Evolutionary conservation across 2,329 filamentous ascomycete species (phyloP), one percentile per base, ranked within the genome.

Genomic region (Pezicula radicicola): DNA sequence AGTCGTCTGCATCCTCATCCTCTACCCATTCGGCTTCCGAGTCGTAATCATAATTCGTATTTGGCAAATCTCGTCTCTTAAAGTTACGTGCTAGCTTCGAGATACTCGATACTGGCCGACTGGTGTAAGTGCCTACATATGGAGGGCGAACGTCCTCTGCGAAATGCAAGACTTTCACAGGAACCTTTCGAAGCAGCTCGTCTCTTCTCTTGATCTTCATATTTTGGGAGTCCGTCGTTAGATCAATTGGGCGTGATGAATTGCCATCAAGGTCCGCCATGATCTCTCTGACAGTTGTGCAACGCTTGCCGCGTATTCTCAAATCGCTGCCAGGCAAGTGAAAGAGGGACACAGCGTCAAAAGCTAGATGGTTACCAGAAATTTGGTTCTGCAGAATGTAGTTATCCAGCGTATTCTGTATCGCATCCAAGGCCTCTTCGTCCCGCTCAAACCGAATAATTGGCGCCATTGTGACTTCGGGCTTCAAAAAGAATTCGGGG

Each of bases 21-120:
- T 91, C 87, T 45, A 84, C 78, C 89, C 89, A 95, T 66, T 94
- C 90, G 6, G 83, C 88, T 67, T 95, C 89, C 3, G 89, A 93
- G 63, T 94, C 89, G 65, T 93, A 91, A 57, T 91, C 89, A 66
- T 95, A 95, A 60, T 90, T 78, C 4, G 88, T 77, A 5, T 85
- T 80, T 12, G 73, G 70, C 1, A 91, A 71, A n/a, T 70, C 55
- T 67, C 78, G 68, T 59, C 73, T 67, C 62, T 76, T 60, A 55
- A 89, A 74, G 66, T 82, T 72, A 63, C 81, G 66, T 53, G 81
- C 79, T 6, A 84, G 66, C 44, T 69, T 74, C 4, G 65, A 64
- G 55, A 85, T 74, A 28, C 58, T 69, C 68, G 35, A 76, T 41
- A 70, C 69, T 46, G 65, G 75, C 55, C 63, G 70, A 13, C 81